Evolutionary conservation across 768 basidiomycete species (phyloP), one percentile per base, ranked within the genome.

Genomic region (Atractiella rhizophila): DNA sequence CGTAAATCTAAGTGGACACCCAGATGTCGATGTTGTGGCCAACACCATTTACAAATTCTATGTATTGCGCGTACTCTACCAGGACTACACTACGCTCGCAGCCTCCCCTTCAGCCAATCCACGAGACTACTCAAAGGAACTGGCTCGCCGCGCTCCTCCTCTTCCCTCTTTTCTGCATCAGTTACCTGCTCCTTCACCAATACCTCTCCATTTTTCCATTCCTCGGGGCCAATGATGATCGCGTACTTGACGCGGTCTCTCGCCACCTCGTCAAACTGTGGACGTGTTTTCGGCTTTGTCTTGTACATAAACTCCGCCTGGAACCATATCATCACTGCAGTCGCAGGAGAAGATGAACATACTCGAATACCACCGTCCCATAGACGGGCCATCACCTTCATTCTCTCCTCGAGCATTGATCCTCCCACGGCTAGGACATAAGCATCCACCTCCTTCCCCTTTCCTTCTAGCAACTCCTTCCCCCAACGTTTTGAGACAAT

Each of bases 151-250:
- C n/a, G n/a, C n/a, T n/a, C n/a, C n/a, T n/a, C n/a, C n/a, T n/a
- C n/a, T n/a, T n/a, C n/a, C n/a, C n/a, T n/a, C n/a, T n/a, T n/a
- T n/a, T n/a, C n/a, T n/a, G n/a, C n/a, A n/a, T n/a, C n/a, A n/a
- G n/a, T n/a, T n/a, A n/a, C n/a, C n/a, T 96, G 88, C 57, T 86
- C 75, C 63, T 94, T 94, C 42, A 98, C 78, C 28, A 73, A 69
- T 24, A 91, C 82, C 28, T 76, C 61, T 4, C 88, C 91, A 34
- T 69, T 67, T 53, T 71, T 73, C 42, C 83, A 62, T 62, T 98
- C 88, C 42, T 77, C 74, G 1, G 67, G 68, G 8, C 83, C 86
- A n/a, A 96, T 62, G 48, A 96, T 79, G 42, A 94, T 68, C 2
- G 77, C 85, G 59, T 82, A 91, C 0, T 86, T 88, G 30, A 81